A percentile compares a stretch with the other conserved stretches of the same genome.
phyloP scores from a whole-genome alignment of 1,284 basidiomycete species.

The Schizophyllum commune region DNA sequence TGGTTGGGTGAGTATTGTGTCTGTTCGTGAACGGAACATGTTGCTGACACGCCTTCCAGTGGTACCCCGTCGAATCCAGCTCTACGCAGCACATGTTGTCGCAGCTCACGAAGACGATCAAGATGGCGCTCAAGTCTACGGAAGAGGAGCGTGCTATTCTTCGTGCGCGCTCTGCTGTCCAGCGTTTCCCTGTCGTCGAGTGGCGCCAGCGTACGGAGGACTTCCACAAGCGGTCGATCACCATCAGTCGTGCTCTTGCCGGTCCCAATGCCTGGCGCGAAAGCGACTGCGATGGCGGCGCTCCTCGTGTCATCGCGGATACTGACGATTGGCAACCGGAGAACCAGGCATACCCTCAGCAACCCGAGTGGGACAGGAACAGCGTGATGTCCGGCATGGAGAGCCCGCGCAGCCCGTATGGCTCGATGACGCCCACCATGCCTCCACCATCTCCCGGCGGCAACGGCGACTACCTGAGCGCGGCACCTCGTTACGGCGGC shows the following conservation, averaged over 20 bases:
- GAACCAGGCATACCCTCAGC: constrained; percentile 30
- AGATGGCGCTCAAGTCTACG: constrained; percentile 84
- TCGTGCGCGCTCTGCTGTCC: constrained; percentile 85
- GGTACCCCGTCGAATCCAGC: constrained; percentile 92
- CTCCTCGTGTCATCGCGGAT: constrained; percentile 34
- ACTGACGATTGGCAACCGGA: constrained; percentile 40
- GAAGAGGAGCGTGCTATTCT: constrained; percentile 87
- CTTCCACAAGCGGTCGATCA: constrained; percentile 83
- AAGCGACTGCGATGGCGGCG: constrained; percentile 56
- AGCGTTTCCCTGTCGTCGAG: constrained; percentile 93
- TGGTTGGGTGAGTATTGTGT: constrained; percentile 69
- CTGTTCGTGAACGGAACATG: too few species aligned
- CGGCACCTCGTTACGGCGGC: constrained; percentile 31
- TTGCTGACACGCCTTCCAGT: constrained; percentile 37
- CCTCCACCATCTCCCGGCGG: constrained; percentile 42
- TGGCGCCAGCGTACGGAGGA: constrained; percentile 94
- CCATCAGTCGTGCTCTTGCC: constrained; percentile 59
- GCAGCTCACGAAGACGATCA: constrained; percentile 90
- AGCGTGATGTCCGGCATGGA: constrained; percentile 22
- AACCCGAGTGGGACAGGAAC: constrained; percentile 39
- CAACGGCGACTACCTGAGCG: constrained; percentile 41
- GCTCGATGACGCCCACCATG: constrained; percentile 16
- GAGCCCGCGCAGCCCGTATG: constrained; percentile 15
- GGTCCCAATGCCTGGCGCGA: constrained; percentile 71
- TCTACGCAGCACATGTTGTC: constrained; percentile 91